Evolutionary conservation across 768 basidiomycete species (phyloP).

Genomic region (Obba rivulosa): DNA sequence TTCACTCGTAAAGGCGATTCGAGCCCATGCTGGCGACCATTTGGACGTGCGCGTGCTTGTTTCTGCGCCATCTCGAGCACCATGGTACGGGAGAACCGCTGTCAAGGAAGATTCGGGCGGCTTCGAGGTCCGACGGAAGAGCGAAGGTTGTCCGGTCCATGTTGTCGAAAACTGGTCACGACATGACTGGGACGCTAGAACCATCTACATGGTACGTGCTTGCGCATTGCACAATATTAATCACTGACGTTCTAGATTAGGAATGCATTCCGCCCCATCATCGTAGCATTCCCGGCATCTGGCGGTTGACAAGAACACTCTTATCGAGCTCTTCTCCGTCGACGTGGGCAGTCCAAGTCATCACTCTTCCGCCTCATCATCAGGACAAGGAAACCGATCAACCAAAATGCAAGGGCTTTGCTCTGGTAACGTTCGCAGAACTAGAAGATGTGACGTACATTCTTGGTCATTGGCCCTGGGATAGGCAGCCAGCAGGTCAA

Average conservation of each 20-base stretch:
- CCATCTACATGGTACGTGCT: conserved; percentile 60
- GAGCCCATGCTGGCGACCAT: conserved; percentile 36
- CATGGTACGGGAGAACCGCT: conserved; percentile 28
- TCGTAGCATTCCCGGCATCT: conserved; percentile 46
- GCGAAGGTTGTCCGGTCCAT: conserved; percentile 28
- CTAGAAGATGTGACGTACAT: conserved; percentile 37
- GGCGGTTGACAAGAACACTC: conserved; percentile 38
- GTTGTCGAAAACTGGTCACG: conserved; percentile 25
- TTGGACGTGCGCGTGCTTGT: conserved; percentile 64
- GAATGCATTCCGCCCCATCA: conserved; percentile 62
- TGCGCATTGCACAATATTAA: background rate
- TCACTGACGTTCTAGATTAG: conserved; percentile 29
- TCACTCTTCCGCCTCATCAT: conserved; percentile 59
- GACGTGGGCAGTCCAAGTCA: conserved; percentile 37
- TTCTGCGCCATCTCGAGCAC: conserved; percentile 33
- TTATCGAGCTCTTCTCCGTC: conserved; percentile 14
- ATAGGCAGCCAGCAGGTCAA: conserved; percentile 13
- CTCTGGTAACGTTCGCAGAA: conserved; percentile 53
- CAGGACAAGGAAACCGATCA: conserved; percentile 49
- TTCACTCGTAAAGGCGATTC: conserved; percentile 52
- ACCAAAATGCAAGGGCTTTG: conserved; percentile 71
- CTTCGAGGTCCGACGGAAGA: conserved; percentile 61
- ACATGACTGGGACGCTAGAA: conserved; percentile 57
- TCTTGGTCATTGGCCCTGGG: conserved; percentile 60
- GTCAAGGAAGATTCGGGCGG: conserved; percentile 37